Percentiles rank a stretch among this genome's conserved stretches.
Evolutionary conservation across 139 green algal genomes (phyloP).

Genomic region (Pseudopediastrum boryanum): DNA sequence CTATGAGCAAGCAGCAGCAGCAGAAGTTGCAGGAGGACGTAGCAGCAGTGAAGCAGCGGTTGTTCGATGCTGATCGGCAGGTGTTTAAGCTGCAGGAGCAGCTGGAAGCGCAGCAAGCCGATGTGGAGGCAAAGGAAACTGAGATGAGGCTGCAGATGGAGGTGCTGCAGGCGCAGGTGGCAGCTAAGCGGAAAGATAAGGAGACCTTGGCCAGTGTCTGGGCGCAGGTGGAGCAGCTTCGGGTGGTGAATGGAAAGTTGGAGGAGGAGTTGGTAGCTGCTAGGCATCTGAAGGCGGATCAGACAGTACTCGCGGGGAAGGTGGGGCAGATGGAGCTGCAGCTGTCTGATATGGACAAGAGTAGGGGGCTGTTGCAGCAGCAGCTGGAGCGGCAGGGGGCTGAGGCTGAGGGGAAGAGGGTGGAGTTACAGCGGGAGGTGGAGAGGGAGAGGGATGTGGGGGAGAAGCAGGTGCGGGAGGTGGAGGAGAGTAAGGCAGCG

Average conservation of each 20-base stretch:
- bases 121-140: not conserved
- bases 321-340: not conserved
- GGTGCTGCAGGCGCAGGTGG: not conserved
- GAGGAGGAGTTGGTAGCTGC: no score
- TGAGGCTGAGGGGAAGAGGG: no score
- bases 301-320: not conserved
- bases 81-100: not conserved
- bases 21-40: not conserved
- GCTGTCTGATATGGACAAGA: no score
- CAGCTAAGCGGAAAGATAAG: no score
- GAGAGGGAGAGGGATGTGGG: not conserved
- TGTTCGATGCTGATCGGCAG: not conserved
- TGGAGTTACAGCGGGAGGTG: not conserved
- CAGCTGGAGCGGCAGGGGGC: no score
- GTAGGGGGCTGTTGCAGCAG: no score
- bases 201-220: no score
- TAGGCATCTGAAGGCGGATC: not conserved
- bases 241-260: not conserved
- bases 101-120: not conserved
- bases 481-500: not conserved
- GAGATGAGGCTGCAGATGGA: not conserved
- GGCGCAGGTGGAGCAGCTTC: conserved; percentile 7
- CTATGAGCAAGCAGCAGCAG: not conserved
- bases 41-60: not conserved
- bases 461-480: not conserved